Conservation (phyloP, 2,329 filamentous ascomycete genomes). For the Aspergillus brunneoviolaceus region DNA sequence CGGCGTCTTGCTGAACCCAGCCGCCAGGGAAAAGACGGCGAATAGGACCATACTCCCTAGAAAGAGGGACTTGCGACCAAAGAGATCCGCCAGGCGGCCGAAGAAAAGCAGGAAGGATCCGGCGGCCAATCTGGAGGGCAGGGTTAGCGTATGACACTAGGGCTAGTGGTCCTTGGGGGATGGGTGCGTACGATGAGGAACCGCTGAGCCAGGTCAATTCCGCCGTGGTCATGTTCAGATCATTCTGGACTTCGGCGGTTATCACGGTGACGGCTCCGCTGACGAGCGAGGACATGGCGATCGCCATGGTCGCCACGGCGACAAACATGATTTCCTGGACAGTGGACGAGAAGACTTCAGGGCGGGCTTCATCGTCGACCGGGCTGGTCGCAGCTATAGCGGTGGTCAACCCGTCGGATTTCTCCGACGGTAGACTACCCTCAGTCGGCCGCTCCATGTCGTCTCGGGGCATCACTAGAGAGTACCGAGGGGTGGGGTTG, state of each 20-base stretch:
- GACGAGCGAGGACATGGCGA: slow-evolving; percentile 62
- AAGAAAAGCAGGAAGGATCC: slow-evolving; percentile 67
- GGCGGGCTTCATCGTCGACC: slow-evolving; percentile 27
- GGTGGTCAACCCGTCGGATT: neutral
- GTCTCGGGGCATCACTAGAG: neutral
- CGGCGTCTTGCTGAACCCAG: slow-evolving; percentile 60
- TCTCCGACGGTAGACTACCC: neutral
- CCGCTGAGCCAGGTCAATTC: slow-evolving; percentile 68
- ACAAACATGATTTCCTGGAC: slow-evolving; percentile 66
- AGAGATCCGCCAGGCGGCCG: slow-evolving; percentile 64
- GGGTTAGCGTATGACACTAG: neutral
- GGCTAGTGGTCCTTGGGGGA: neutral
- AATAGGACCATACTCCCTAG: slow-evolving; percentile 61
- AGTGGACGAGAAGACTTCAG: slow-evolving; percentile 55
- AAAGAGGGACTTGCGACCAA: slow-evolving; percentile 63
- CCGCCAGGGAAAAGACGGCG: slow-evolving; percentile 55
- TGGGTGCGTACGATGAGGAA: slow-evolving; percentile 52
- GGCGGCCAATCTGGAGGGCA: slow-evolving; percentile 52
- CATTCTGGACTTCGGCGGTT: slow-evolving; percentile 59
- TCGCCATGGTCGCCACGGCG: slow-evolving; percentile 65
- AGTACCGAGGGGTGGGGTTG: neutral
- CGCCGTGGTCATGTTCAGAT: slow-evolving; percentile 63
- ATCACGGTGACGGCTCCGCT: slow-evolving; percentile 62
- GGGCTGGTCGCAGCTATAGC: neutral
- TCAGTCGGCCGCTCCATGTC: neutral